Base-by-base conservation (phyloP, 208 protist species). In the Acanthamoeba castellanii region DNA sequence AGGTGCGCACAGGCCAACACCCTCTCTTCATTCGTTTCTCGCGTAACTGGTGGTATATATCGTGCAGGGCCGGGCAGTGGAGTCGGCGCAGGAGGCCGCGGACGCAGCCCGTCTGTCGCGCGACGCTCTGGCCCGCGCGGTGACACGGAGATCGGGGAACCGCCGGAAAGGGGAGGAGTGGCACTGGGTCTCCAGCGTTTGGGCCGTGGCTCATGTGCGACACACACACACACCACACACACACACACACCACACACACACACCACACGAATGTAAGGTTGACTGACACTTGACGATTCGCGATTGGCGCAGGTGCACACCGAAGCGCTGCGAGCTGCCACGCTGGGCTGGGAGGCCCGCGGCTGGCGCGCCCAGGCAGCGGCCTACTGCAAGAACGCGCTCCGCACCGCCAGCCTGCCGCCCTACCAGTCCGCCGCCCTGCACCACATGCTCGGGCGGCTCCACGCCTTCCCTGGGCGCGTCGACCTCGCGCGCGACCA, bases 311-410 rank as follows among this genome's bases (percentile, higher is more conserved):
- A 85, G 76, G 76, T 85, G 20, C 76, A 85, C 76, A 85, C 42
- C 8, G 42, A 85, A 57, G 76, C 76, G n/a, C 42, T 85, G 76
- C 76, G 76, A 27, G 76, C 76, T 13, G 76, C 76, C 22, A 85
- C 76, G 45, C 30, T 85, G 47, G 76, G 76, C 45, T 85, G 76
- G 76, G 76, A 85, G 30, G 76, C 76, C 25, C 76, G 76, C 18
- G 76, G 76, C 42, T 85, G 76, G 76, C 76, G 76, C 3, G 76
- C 76, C 5, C 76, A 85, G 27, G 76, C 76, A 4, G 76, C 76
- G 34, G 76, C 76, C 45, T 85, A 85, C 42, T 85, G 76, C 76
- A 85, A 85, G 42, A 85, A 85, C n/a, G 76, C 76, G 22, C 76
- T 85, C 34, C 7, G 20, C n/a, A 50, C 55, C 76, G 76, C 34